Evolutionary conservation across 495 filamentous ascomycete species (phyloP), one percentile per base, ranked within the genome.

Genomic region (Bryoglossum gracile): DNA sequence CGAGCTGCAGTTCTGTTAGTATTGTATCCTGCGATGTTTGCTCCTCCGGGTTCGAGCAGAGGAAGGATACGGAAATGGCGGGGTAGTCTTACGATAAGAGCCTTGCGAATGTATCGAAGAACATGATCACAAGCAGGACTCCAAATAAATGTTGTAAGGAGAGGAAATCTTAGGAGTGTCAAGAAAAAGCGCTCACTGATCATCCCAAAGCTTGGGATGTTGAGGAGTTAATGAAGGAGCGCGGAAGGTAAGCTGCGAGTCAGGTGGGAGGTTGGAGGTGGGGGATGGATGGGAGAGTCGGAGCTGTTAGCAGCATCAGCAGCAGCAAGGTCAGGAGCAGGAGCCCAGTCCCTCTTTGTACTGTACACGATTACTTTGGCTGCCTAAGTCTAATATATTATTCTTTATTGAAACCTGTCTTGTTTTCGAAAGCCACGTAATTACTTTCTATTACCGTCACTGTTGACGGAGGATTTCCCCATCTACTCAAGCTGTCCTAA

Each of bases 91-190:
- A 89, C 85, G 84, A 89, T 62, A 92, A 68, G 43, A 89, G 69
- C 64, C 87, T 84, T 56, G 87, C 78, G 51, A 90, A 74, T 30
- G 91, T 76, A 60, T 84, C 84, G 59, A 37, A 37, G 34, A 94
- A 87, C 86, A 94, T 92, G 30, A 38, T 40, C n/a, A n/a, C n/a
- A n/a, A n/a, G n/a, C n/a, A n/a, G n/a, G n/a, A n/a, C 28, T 38
- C 9, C 8, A 38, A 19, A 19, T 17, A 16, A 17, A 38, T 16
- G 16, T 38, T 0, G 6, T 38, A 26, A 17, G 10, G 9, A n/a
- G 17, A 49, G 24, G 19, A 10, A 18, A 21, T 11, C 45, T 22
- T 44, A 37, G 19, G 48, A 14, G 14, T 26, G 3, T 10, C n/a
- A 36, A 16, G 30, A 23, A 51, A 24, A 18, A 44, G 4, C 22